Evolutionary conservation across 116 monocot species (phyloP).

Genomic region (Thalassia testudinum): DNA sequence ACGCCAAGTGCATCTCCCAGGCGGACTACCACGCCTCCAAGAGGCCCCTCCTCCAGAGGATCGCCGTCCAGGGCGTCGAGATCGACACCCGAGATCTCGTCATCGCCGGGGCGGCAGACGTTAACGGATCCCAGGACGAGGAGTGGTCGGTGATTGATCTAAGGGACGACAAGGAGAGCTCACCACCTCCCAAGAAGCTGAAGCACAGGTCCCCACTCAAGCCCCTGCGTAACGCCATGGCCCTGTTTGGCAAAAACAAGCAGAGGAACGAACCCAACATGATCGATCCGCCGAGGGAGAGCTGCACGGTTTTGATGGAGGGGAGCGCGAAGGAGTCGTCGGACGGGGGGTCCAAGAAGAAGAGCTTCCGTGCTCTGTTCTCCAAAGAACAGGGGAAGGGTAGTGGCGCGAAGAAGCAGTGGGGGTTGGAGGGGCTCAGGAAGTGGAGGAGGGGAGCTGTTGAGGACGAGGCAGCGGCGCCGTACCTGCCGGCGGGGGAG

Average conservation of each 20-base stretch:
- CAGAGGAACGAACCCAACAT: conserved; percentile 12
- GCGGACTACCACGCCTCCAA: conserved; percentile 73
- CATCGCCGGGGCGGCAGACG: conserved; percentile 14
- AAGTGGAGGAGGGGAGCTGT: conserved; percentile 49
- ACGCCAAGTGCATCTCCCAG: conserved; percentile 67
- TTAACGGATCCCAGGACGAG: conserved; percentile 10
- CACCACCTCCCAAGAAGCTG: conserved; percentile 2
- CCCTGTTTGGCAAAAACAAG: conserved; percentile 16
- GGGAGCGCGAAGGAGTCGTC: not conserved
- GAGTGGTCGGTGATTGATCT: conserved; percentile 73
- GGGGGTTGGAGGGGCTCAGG: conserved; percentile 55
- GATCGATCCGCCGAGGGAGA: conserved; percentile 4
- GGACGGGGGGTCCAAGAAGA: conserved; percentile 8
- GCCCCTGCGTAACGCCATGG: conserved; percentile 7
- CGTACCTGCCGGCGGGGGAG: conserved; percentile 17
- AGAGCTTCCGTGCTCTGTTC: conserved; percentile 21
- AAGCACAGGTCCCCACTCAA: conserved; percentile 6
- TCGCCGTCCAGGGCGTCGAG: conserved; percentile 57
- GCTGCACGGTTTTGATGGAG: not conserved
- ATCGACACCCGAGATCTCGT: conserved; percentile 60
- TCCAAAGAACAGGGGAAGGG: conserved; percentile 20
- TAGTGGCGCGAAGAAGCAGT: conserved; percentile 27
- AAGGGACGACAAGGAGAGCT: conserved; percentile 20
- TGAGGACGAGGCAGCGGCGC: conserved; percentile 20
- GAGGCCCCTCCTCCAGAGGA: conserved; percentile 59